Evolutionary conservation across 148 eudicot genomes (phyloP).

Genomic region (Drosera capensis): DNA sequence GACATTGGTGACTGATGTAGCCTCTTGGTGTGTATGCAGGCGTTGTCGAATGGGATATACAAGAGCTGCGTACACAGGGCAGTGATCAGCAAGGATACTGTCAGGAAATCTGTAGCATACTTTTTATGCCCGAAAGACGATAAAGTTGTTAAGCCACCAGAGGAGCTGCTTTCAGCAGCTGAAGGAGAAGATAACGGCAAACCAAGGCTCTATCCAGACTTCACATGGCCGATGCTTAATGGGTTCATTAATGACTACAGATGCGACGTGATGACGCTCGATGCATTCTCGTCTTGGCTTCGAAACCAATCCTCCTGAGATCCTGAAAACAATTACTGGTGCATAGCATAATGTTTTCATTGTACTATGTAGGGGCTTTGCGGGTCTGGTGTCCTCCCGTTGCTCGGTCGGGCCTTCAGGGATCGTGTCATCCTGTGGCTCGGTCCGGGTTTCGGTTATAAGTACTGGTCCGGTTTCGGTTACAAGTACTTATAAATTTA

Average conservation of each 20-base stretch:
- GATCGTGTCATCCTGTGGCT: too few relatives aligned
- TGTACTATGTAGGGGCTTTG: too few relatives aligned
- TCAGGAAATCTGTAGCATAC: conserved; percentile 35
- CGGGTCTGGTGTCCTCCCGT: too few relatives aligned
- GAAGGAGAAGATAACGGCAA: conserved; percentile 1
- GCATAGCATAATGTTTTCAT: too few relatives aligned
- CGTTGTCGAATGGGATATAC: conserved; percentile 35
- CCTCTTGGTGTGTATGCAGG: conserved; percentile 9
- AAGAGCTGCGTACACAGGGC: conserved; percentile 44
- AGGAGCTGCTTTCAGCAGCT: too few relatives aligned
- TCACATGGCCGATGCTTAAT: conserved; percentile 29
- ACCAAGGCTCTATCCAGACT: conserved; percentile 28
- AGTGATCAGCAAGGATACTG: conserved; percentile 22
- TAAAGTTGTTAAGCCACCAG: conserved; percentile 31
- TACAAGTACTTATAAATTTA: too few relatives aligned
- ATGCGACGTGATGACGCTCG: conserved; percentile 26
- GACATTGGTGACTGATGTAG: background rate
- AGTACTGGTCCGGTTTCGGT: too few relatives aligned
- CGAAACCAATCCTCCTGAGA: too few relatives aligned
- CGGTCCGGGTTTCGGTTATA: too few relatives aligned
- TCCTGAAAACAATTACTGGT: too few relatives aligned
- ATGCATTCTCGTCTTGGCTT: conserved; percentile 26
- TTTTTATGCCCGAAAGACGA: conserved; percentile 29
- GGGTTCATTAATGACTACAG: conserved; percentile 37
- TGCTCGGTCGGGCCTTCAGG: too few relatives aligned